Percentiles rank a stretch among this genome's conserved stretches.
phyloP scores from a whole-genome alignment of 257 asterid species.

The Salvia miltiorrhiza region DNA sequence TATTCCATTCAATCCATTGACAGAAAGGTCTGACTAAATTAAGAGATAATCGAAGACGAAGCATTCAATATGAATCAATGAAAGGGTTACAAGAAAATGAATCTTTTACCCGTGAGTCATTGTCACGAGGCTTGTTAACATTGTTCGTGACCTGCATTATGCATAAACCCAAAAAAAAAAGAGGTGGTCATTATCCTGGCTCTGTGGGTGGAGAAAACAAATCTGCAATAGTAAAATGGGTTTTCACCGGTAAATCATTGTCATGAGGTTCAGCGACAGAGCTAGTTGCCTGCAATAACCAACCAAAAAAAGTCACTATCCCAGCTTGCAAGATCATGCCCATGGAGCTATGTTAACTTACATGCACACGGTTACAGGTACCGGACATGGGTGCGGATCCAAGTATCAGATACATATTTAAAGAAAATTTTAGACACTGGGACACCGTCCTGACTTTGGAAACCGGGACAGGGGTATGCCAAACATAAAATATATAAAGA shows the following conservation, averaged over 20 bases:
- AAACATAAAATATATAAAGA: too few relatives aligned
- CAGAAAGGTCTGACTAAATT: not conserved
- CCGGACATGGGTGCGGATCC: too few relatives aligned
- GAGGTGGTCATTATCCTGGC: not conserved
- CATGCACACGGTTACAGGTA: too few relatives aligned
- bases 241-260: not conserved
- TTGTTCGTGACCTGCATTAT: not conserved
- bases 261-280: not conserved
- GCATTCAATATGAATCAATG: not conserved
- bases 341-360: too few relatives aligned
- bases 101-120: not conserved
- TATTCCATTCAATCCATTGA: not conserved
- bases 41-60: not conserved
- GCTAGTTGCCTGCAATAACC: conserved; percentile 5
- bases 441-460: too few relatives aligned
- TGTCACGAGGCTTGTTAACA: not conserved
- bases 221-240: not conserved
- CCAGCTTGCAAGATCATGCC: not conserved
- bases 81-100: not conserved
- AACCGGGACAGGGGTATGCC: too few relatives aligned
- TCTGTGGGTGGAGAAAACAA: not conserved
- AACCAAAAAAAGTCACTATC: not conserved
- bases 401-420: too few relatives aligned
- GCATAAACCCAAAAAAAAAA: not conserved
- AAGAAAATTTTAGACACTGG: too few relatives aligned